phyloP scores from a whole-genome alignment of 1,284 basidiomycete genomes.

The Ceratobasidium sp. region DNA sequence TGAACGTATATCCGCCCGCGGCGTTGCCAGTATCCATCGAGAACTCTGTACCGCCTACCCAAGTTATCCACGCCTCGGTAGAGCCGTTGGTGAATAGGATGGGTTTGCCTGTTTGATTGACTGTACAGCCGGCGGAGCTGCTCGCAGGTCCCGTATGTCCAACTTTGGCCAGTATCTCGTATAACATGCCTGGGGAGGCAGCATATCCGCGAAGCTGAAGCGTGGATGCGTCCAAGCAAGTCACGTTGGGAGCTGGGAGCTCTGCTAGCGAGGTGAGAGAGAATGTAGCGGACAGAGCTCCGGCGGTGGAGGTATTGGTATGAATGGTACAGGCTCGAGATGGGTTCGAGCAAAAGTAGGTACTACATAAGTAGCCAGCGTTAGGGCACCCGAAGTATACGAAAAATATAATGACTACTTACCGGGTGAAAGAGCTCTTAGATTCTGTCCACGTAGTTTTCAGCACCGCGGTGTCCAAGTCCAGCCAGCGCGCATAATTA shows the following conservation, averaged over 20 bases:
- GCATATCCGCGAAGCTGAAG: conserved; percentile 70
- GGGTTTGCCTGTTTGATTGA: conserved; percentile 11
- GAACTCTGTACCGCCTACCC: conserved; percentile 79
- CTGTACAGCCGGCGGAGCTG: conserved; percentile 61
- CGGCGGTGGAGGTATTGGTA: conserved; percentile 30
- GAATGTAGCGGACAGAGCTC: conserved; percentile 10
- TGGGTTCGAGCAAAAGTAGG: conserved; percentile 78
- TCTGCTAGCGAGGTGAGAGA: background rate
- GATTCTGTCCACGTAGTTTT: conserved; percentile 71
- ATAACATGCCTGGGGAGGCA: conserved; percentile 71
- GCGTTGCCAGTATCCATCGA: conserved; percentile 71
- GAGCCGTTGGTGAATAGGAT: conserved; percentile 61
- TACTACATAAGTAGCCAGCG: conserved; percentile 58
- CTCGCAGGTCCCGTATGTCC: conserved; percentile 59
- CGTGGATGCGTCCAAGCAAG: conserved; percentile 70
- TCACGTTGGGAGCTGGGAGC: conserved; percentile 58
- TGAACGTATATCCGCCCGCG: conserved; percentile 71
- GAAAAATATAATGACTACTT: conserved; percentile 48
- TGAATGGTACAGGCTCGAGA: conserved; percentile 56
- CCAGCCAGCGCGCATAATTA: conserved; percentile 74
- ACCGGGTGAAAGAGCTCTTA: conserved; percentile 39
- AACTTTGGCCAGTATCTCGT: conserved; percentile 72
- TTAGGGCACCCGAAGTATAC: conserved; percentile 31
- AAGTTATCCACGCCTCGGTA: conserved; percentile 70
- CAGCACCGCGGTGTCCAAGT: conserved; percentile 72